Evolutionary conservation across 192 early-diverging fungal genomes (phyloP), one percentile per base, ranked within the genome.

Genomic region (Gryganskiella cystojenkinii): DNA sequence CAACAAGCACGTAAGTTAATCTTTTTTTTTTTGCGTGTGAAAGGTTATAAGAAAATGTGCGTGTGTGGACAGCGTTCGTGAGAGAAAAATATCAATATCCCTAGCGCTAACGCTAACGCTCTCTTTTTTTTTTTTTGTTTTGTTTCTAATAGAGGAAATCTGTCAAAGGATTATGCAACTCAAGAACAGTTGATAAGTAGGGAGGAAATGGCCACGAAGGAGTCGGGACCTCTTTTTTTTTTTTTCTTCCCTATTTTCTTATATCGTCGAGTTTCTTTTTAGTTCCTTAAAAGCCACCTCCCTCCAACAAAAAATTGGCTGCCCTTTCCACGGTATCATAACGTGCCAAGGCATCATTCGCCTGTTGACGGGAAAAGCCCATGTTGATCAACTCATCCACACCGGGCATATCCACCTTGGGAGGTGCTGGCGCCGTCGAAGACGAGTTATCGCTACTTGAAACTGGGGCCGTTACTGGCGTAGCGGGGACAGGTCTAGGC

Each of bases 1-100:
- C 86, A 92, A 30, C 84, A 90, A 81, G 85, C 89, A 27, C 66
- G 89, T 89, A 87, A 82, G 83, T 87, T 49, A 0, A 13, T 14
- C 4, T 56, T 34, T 25, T 43, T 31, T 46, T 57, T 33, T 49
- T 61, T 31, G 30, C 24, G 2, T 31, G 4, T 46, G 3, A 25
- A 10, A 14, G 2, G 56, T n/a, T 17, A 14, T 8, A 35, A 40
- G 35, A 59, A 2, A 9, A n/a, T 31, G 19, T 31, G 28, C 2
- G 0, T 42, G 27, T 25, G 34, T 3, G 17, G 54, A 35, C 0
- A 17, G 55, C 31, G 22, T 56, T 34, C 50, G 11, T 34, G 30
- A 50, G 14, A n/a, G n/a, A 2, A 50, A 50, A 50, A 6, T 20
- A 50, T 50, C 19, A 6, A 9, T 9, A 40, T 40, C 13, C 7